These are phyloP conservation scores for Penicillium verhagenii DNA, from an alignment of 495 filamentous ascomycete genomes.

Conservation along the genomic window DNA sequence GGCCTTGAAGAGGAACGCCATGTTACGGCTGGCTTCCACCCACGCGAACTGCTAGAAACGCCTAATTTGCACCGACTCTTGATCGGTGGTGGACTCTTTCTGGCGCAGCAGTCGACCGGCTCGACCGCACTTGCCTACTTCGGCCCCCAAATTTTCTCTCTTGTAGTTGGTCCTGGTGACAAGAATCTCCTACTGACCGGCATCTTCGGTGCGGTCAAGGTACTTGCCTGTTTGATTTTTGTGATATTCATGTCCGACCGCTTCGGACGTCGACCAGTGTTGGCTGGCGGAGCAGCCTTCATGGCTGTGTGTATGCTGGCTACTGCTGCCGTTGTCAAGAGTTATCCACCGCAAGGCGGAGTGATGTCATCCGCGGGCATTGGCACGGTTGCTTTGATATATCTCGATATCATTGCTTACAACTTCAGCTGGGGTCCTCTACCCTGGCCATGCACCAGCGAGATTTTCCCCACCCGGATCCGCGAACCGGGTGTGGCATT, in stretches of 20 bases:
- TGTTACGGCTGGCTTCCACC: constrained; percentile 39
- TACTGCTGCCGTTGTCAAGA: constrained; percentile 55
- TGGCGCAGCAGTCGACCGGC: constrained; percentile 52
- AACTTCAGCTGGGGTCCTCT: constrained; percentile 44
- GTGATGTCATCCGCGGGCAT: constrained; percentile 43
- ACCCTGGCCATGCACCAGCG: constrained; percentile 38
- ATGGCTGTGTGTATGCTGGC: constrained; percentile 56
- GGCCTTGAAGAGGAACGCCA: constrained; percentile 44
- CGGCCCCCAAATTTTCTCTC: constrained; percentile 52
- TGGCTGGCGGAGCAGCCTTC: constrained; percentile 49
- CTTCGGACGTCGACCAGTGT: constrained; percentile 52
- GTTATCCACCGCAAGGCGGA: constrained; percentile 36
- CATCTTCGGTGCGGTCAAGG: constrained; percentile 53
- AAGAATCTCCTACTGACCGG: constrained; percentile 46
- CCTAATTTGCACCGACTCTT: constrained; percentile 43
- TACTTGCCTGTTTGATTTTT: constrained; percentile 47
- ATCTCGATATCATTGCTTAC: constrained; percentile 47
- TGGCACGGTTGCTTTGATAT: constrained; percentile 48
- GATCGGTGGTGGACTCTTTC: constrained; percentile 41
- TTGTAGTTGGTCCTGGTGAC: constrained; percentile 49
- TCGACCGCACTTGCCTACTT: constrained; percentile 55
- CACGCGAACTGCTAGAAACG: constrained; percentile 41
- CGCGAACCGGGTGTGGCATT: constrained; percentile 49
- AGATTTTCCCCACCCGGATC: constrained; percentile 52
- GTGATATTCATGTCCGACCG: constrained; percentile 56